Base-by-base conservation (phyloP, 805 yeast species). In the Barnettozyma sucrosica region DNA sequence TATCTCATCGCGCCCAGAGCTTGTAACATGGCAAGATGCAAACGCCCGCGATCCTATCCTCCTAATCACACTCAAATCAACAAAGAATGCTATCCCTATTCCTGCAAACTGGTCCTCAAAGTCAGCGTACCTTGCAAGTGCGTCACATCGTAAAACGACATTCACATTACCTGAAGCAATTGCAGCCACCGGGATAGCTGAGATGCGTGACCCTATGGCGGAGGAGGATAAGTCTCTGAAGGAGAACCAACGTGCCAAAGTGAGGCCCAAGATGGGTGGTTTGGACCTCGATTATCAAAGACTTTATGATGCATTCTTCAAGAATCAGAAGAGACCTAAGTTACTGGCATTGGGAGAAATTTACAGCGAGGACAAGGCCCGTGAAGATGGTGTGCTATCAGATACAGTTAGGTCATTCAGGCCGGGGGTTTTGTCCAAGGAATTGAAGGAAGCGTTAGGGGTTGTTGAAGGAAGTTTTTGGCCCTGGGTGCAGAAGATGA, bases 31-130 rank as follows among this genome's bases (percentile, higher is more conserved):
- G 95, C 79, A 70, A 56, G 98, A 93, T 63, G 83, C 81, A 2
- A 93, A 90, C 67, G 84, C 97, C 0, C 73, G 72, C 1, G 92
- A 88, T 56, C 96, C 99, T 2, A 66, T 69, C 42, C 61, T 89
- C 19, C 70, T 80, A 13, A 79, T 86, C 0, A 68, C 74, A 20
- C 63, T 92, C 43, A 92, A 90, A 60, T 67, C 82, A 0, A 66
- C 70, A 32, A 81, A 79, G 48, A 86, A 88, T 53, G 73, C 69
- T 1, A 81, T 90, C 1, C 86, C 80, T 2, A 88, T 92, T 1
- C 98, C 98, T 0, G 59, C 66, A 0, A 93, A 89, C 64, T 92
- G 99, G 99, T 79, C 79, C 45, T 67, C 75, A 14, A 89, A 88
- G 58, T 69, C 85, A 45, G 96, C 86, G 34, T 89, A 82, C 55